Conservation (phyloP, 805 yeast genomes). For the Jamesozyma spencerorum region DNA sequence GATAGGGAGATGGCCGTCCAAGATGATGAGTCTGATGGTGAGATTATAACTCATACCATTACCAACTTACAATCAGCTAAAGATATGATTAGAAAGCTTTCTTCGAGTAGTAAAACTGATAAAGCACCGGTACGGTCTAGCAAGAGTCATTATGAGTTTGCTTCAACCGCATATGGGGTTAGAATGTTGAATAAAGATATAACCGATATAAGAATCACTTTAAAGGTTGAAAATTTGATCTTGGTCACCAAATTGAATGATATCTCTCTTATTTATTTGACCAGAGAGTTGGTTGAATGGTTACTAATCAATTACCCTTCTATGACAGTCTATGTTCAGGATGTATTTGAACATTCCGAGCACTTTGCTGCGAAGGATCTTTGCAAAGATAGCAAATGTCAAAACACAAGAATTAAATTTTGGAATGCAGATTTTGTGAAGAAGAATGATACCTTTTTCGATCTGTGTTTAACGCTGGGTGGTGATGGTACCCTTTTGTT, state of each 20-base stretch:
- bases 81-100: conserved; percentile 16
- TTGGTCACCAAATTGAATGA: conserved; percentile 76
- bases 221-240: conserved; percentile 61
- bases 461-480: conserved; percentile 78
- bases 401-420: conserved; percentile 38
- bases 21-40: conserved; percentile 4
- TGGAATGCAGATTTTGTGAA: conserved; percentile 58
- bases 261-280: conserved; percentile 58
- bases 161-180: conserved; percentile 76
- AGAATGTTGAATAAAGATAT: conserved; percentile 64
- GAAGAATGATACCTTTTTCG: conserved; percentile 38
- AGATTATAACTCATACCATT: conserved; percentile 1
- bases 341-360: conserved; percentile 48
- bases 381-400: conserved; percentile 35
- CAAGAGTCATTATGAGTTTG: conserved; percentile 53
- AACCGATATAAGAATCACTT: conserved; percentile 56
- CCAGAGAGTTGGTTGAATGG: conserved; percentile 73
- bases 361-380: conserved; percentile 53
- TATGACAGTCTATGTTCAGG: conserved; percentile 61
- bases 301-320: conserved; percentile 35
- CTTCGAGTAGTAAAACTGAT: conserved; percentile 7
- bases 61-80: conserved; percentile 14
- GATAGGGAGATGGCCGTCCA: conserved; percentile 4
- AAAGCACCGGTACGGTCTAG: conserved; percentile 6
- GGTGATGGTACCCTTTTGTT: conserved; percentile 94